Evolutionary conservation across 2,329 filamentous ascomycete genomes (phyloP).

Genomic region (Colletotrichum australisinense): DNA sequence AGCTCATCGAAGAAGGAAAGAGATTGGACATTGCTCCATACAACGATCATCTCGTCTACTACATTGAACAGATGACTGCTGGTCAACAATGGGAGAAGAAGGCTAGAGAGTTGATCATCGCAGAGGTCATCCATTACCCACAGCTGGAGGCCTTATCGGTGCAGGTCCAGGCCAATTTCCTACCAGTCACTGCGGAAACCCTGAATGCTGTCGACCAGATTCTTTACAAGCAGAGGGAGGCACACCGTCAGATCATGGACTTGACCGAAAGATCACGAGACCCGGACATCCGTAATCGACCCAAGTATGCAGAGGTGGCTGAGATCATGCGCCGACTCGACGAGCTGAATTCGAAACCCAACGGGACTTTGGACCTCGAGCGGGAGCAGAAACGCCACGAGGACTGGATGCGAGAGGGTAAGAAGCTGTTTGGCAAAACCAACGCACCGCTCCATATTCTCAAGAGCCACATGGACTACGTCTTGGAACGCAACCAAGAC

Average conservation of each 20-base stretch:
- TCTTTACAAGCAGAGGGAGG: conserved; percentile 93
- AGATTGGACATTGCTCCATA: conserved; percentile 82
- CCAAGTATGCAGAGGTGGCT: conserved; percentile 89
- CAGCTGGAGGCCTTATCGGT: conserved; percentile 92
- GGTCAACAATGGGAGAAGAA: conserved; percentile 94
- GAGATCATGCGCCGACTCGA: conserved; percentile 89
- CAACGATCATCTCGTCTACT: conserved; percentile 82
- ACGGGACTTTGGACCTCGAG: conserved; percentile 91
- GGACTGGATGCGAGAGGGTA: conserved; percentile 98
- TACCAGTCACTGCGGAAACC: conserved; percentile 87
- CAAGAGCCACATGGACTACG: conserved; percentile 93
- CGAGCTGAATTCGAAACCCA: conserved; percentile 91
- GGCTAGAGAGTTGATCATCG: conserved; percentile 91
- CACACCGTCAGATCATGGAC: conserved; percentile 87
- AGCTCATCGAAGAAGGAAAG: conserved; percentile 81
- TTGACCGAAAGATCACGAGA: conserved; percentile 83
- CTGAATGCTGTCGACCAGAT: conserved; percentile 88
- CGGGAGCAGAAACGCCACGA: conserved; percentile 95
- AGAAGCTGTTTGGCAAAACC: conserved; percentile 97
- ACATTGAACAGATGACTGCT: conserved; percentile 79
- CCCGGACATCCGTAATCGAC: conserved; percentile 80
- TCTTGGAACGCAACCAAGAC: conserved; percentile 86
- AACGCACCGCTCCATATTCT: conserved; percentile 97
- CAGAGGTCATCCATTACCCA: conserved; percentile 91
- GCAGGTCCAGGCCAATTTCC: conserved; percentile 75